A percentile compares a stretch with the other conserved stretches of the same genome.
Evolutionary conservation across 2,329 filamentous ascomycete genomes (phyloP).

Genomic region (Tolypocladium nubicola): DNA sequence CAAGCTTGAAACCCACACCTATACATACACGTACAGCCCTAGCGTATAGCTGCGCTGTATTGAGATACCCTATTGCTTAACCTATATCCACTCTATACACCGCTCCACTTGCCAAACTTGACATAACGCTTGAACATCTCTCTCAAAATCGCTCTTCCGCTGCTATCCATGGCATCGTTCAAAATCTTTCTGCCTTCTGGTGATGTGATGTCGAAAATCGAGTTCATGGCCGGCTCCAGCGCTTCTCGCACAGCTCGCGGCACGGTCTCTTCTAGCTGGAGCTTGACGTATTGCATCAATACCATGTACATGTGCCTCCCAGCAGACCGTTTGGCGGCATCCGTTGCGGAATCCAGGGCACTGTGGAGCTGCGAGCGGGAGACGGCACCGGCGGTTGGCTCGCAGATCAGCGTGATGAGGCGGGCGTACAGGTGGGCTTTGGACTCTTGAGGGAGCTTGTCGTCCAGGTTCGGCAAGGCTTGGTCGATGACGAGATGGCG

Average conservation of each 20-base stretch:
- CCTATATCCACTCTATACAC: constrained; percentile 28
- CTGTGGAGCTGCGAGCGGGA: constrained; percentile 32
- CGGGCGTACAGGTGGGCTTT: constrained; percentile 43
- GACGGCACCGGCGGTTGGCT: constrained; percentile 46
- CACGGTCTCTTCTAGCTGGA: constrained; percentile 47
- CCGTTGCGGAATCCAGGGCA: constrained; percentile 47
- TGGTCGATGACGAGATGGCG: constrained; percentile 34
- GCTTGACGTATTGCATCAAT: constrained; percentile 47
- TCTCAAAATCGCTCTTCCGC: constrained; percentile 47
- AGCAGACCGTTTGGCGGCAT: constrained; percentile 49
- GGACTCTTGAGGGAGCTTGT: constrained; percentile 20
- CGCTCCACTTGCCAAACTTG: constrained; percentile 55
- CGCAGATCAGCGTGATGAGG: constrained; percentile 48
- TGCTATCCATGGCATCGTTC: constrained; percentile 48
- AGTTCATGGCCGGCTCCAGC: constrained; percentile 46
- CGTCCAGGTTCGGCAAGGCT: constrained; percentile 7
- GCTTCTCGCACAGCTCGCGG: constrained; percentile 40
- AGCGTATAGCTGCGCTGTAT: constrained; percentile 1
- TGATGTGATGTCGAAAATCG: constrained; percentile 47
- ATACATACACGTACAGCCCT: not conserved
- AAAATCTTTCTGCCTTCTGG: constrained; percentile 43
- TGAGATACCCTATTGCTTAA: constrained; percentile 4
- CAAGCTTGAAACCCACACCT: not conserved
- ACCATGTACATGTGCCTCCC: constrained; percentile 52
- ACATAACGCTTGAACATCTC: constrained; percentile 49